Conservation (phyloP, 1,139 yeast genomes). For the Suhomyces choctaworum region DNA sequence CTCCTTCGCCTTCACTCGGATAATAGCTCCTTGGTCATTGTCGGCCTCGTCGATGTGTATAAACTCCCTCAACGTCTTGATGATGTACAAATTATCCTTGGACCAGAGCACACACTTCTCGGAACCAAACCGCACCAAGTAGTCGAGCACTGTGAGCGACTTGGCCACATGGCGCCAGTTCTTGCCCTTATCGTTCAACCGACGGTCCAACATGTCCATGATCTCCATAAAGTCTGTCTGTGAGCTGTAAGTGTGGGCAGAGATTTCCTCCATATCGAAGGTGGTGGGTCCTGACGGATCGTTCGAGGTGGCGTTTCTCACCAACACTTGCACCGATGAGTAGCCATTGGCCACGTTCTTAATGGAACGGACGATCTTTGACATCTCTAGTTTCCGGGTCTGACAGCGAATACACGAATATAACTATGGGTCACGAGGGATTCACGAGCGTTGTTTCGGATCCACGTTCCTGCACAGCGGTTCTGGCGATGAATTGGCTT, state of each 20-base stretch:
- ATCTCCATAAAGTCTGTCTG: slow-evolving; percentile 82
- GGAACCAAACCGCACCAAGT: slow-evolving; percentile 81
- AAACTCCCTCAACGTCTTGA: slow-evolving; percentile 90
- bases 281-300: slow-evolving; percentile 85
- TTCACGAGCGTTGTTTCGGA: too few species aligned
- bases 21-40: slow-evolving; percentile 84
- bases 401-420: too few species aligned
- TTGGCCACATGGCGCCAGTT: slow-evolving; percentile 98
- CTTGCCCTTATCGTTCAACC: slow-evolving; percentile 95
- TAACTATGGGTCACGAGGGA: too few species aligned
- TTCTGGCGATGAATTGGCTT: too few species aligned
- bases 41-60: slow-evolving; percentile 79
- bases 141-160: slow-evolving; percentile 84
- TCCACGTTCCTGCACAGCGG: too few species aligned
- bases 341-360: slow-evolving; percentile 95
- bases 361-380: slow-evolving; percentile 81
- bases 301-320: slow-evolving; percentile 91
- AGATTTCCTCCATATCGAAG: slow-evolving; percentile 81
- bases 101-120: slow-evolving; percentile 95
- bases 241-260: slow-evolving; percentile 68
- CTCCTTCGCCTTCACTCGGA: slow-evolving; percentile 91
- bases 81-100: slow-evolving; percentile 82
- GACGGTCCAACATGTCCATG: slow-evolving; percentile 93
- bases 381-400: too few species aligned
- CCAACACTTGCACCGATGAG: slow-evolving; percentile 80